phyloP scores from a whole-genome alignment of 192 early-diverging fungal species.

The Helicostylum pulchrum region DNA sequence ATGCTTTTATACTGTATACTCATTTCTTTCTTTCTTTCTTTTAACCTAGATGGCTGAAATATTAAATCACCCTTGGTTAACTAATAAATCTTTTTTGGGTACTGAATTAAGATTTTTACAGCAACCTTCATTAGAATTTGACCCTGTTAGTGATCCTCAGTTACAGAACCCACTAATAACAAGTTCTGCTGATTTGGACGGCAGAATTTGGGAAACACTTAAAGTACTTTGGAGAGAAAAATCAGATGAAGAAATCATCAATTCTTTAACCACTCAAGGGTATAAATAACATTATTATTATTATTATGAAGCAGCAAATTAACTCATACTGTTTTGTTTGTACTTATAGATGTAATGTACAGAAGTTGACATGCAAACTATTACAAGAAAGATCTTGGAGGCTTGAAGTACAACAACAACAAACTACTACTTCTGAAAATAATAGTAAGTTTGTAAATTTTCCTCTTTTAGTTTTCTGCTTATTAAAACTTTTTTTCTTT shows the following conservation, averaged over 20 bases:
- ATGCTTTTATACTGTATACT: background rate
- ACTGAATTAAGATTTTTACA: constrained; percentile 6
- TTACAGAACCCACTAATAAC: constrained; percentile 8
- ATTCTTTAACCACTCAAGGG: constrained; percentile 10
- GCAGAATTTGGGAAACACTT: constrained; percentile 28
- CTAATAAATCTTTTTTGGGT: constrained; percentile 4
- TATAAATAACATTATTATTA: background rate
- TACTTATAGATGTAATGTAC: constrained; percentile 21
- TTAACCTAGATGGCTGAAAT: constrained; percentile 26
- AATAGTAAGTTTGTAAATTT: background rate
- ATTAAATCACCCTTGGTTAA: constrained; percentile 28
- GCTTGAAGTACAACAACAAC: background rate
- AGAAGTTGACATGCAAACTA: constrained; percentile 27
- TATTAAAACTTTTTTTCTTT: background rate
- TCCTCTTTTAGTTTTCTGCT: background rate
- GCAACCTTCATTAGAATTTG: background rate
- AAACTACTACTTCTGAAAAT: background rate
- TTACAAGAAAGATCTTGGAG: constrained; percentile 16
- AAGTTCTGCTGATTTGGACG: constrained; percentile 15
- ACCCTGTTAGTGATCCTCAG: constrained; percentile 5
- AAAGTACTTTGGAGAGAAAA: constrained; percentile 25
- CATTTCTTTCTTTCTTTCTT: background rate
- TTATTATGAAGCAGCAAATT: background rate
- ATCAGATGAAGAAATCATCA: constrained; percentile 12
- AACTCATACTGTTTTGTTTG: background rate